phyloP scores from a whole-genome alignment of 2,329 filamentous ascomycete genomes.

The Trichophyton rubrum region DNA sequence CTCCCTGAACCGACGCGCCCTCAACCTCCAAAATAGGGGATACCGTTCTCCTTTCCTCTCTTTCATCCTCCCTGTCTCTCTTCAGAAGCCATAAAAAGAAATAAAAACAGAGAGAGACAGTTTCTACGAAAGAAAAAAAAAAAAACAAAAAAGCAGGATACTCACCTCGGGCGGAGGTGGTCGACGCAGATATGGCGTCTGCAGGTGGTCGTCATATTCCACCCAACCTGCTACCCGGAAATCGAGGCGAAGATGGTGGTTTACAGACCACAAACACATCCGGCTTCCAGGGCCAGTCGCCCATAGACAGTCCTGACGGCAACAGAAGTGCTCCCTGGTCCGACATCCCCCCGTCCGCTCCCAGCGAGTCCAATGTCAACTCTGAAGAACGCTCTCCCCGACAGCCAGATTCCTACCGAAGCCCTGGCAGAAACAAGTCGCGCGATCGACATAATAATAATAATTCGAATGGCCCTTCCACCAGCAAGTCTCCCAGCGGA shows the following conservation, averaged over 20 bases:
- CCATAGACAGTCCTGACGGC: conserved; percentile 21
- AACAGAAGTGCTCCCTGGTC: conserved; percentile 8
- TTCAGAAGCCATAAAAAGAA: neutral
- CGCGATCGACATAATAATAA: conserved; percentile 24
- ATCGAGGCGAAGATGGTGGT: conserved; percentile 23
- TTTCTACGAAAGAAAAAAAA: neutral
- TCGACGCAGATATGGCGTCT: conserved; percentile 28
- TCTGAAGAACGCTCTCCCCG: conserved; percentile 16
- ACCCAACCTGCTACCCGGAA: conserved; percentile 33
- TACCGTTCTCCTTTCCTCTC: neutral
- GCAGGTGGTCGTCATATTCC: conserved; percentile 27
- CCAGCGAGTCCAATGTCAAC: conserved; percentile 20
- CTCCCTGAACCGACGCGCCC: neutral
- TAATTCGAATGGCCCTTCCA: conserved; percentile 25
- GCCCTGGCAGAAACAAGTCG: conserved; percentile 22
- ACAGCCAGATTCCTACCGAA: conserved; percentile 20
- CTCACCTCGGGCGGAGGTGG: neutral
- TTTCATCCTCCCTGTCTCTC: neutral
- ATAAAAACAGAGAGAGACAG: neutral
- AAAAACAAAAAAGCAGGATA: no score
- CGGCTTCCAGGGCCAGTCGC: conserved; percentile 27
- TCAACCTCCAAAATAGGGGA: neutral
- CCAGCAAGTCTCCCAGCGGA: conserved; percentile 25
- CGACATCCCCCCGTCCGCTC: conserved; percentile 21
- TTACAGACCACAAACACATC: conserved; percentile 27